phyloP scores from a whole-genome alignment of 2,329 filamentous ascomycete species.

The Trichoderma breve region DNA sequence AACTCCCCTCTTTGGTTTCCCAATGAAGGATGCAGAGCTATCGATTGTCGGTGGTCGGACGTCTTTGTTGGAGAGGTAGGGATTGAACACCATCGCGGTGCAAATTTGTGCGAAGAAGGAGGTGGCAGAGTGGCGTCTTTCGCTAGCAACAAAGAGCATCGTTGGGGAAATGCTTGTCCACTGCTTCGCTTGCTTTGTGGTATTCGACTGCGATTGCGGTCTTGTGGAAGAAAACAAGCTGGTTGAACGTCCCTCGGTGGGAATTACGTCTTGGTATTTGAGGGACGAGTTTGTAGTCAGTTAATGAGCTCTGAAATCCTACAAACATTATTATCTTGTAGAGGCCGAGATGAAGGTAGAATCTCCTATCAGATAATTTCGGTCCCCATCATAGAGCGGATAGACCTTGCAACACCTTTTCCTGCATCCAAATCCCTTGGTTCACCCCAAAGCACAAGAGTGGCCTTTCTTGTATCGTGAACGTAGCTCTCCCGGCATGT shows the following conservation, averaged over 20 bases:
- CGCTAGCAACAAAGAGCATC: not conserved
- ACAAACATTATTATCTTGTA: not conserved
- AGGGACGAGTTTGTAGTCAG: not conserved
- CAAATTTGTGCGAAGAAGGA: not conserved
- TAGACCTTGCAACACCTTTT: no score
- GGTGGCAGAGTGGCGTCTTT: not conserved
- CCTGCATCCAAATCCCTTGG: accelerated
- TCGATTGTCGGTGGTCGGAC: not conserved
- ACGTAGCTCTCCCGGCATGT: not conserved
- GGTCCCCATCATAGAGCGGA: not conserved
- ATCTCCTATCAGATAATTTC: not conserved
- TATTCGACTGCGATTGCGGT: not conserved
- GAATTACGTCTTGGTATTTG: not conserved
- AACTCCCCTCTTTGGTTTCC: accelerated
- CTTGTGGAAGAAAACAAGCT: accelerated
- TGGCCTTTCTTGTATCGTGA: not conserved
- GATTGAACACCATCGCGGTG: not conserved
- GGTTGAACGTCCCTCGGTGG: not conserved
- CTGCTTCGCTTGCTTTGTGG: not conserved
- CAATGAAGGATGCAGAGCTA: not conserved
- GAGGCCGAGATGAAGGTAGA: not conserved
- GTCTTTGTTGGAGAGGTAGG: not conserved
- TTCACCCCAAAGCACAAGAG: accelerated
- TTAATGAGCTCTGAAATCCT: not conserved
- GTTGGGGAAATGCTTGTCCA: not conserved